These are phyloP conservation scores for Amylocystis lapponica DNA, from an alignment of 768 basidiomycete genomes.

Conservation along the genomic window DNA sequence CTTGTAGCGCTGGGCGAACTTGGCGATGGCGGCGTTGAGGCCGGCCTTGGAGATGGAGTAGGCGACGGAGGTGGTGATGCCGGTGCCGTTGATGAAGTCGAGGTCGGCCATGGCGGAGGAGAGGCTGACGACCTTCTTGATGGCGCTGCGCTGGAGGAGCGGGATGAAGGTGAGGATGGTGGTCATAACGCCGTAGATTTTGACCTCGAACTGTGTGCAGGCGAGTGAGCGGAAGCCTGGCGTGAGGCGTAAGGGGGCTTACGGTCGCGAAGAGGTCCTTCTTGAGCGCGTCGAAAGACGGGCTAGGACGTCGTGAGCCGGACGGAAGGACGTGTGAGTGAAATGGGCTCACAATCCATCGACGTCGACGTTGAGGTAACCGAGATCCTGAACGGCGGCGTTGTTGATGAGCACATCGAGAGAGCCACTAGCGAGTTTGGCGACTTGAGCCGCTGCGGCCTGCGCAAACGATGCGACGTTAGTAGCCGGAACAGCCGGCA, in stretches of 20 bases:
- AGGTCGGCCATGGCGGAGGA: constrained; percentile 25
- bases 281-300: constrained; percentile 12
- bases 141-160: constrained; percentile 25
- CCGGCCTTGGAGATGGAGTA: constrained; percentile 36
- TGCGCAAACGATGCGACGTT: constrained; percentile 1
- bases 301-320: neutral
- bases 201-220: constrained; percentile 23
- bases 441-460: constrained; percentile 24
- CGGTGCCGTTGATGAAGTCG: constrained; percentile 18
- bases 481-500: neutral
- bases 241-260: neutral
- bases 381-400: constrained; percentile 19
- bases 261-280: constrained; percentile 18
- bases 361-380: constrained; percentile 7
- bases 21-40: constrained; percentile 30
- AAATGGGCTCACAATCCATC: constrained; percentile 20
- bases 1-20: constrained; percentile 28
- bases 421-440: constrained; percentile 26
- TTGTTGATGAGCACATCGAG: constrained; percentile 36
- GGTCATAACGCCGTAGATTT: constrained; percentile 31
- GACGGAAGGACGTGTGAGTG: neutral
- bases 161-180: constrained; percentile 36
- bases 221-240: neutral
- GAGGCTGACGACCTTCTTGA: constrained; percentile 32
- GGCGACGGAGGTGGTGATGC: constrained; percentile 6